Base-by-base conservation (phyloP, 768 basidiomycete species). In the Ramaria sp. region DNA sequence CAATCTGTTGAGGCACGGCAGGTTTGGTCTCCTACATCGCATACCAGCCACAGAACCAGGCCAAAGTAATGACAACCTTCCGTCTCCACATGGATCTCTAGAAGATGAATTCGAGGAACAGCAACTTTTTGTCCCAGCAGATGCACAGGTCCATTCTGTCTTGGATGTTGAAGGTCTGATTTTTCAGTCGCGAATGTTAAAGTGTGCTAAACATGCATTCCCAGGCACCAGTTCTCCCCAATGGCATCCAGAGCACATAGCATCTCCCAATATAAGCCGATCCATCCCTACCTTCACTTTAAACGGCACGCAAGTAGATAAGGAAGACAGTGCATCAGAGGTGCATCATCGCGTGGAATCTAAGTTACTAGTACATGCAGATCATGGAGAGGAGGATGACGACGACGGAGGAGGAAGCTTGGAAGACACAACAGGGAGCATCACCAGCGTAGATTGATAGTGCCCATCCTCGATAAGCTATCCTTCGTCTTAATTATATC, bases 1-100 rank as follows among this genome's bases (percentile, higher is more conserved):
- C 39, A 2, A 41, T 41, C 8, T 41, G 13, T 16, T 16, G 20
- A n/a, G 13, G 39, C 39, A 22, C 8, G 20, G 32, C 57, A 93
- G 91, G 1, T 95, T 88, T 65, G 93, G 93, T 4, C 77, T 96
- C 20, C 72, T 98, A 32, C 95, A 98, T 68, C 83, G 95, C 52
- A 95, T 98, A 59, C 94, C 94, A 5, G 79, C 85, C 34, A 78
- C 74, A 41, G 61, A 75, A 50, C 77, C 79, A 5, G 80, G 79
- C 37, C 69, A 75, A 48, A 69, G 74, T n/a, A 82, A 83, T 7
- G 68, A 73, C 20, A 80, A 81, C 62, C 68, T 82, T 10, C 72
- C 69, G 18, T 44, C 53, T 27, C 24, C 42, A 2, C 53, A 55
- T 52, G 43, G 50, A 15, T 43, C 45, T 22, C 75, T 78, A 54